These are phyloP conservation scores for Cyamopsis tetragonoloba DNA, from an alignment of 306 rosid genomes.

Conservation along the genomic window DNA sequence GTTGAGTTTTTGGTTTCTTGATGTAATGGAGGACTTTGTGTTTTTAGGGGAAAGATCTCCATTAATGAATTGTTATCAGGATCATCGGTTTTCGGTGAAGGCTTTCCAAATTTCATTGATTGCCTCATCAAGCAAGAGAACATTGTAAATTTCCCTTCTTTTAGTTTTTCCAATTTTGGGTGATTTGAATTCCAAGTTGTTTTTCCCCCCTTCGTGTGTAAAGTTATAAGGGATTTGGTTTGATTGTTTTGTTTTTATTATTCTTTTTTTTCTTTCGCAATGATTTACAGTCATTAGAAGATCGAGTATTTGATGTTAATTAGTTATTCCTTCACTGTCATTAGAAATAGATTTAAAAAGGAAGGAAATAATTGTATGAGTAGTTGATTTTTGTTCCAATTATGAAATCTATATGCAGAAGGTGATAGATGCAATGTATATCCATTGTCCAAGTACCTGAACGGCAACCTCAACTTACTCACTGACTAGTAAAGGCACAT, in stretches of 20 bases:
- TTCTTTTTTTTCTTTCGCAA: too few relatives aligned
- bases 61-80: neutral
- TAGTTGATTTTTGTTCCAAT: neutral
- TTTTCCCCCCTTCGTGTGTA: neutral
- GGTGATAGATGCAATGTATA: too few relatives aligned
- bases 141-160: neutral
- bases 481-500: too few relatives aligned
- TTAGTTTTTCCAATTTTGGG: too few relatives aligned
- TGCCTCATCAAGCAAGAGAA: neutral
- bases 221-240: neutral
- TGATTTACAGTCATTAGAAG: neutral
- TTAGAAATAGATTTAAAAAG: too few relatives aligned
- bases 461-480: too few relatives aligned
- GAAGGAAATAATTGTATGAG: too few relatives aligned
- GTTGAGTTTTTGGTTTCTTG: neutral
- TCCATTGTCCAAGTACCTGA: too few relatives aligned
- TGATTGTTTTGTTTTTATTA: slow-evolving; percentile 1
- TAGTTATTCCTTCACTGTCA: neutral
- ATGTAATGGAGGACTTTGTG: slow-evolving; percentile 18
- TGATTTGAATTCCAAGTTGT: neutral
- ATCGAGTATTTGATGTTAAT: neutral
- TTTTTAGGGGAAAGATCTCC: neutral
- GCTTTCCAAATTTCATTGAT: neutral
- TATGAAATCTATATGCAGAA: too few relatives aligned
- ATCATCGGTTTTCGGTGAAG: neutral